phyloP scores from a whole-genome alignment of 805 yeast species.

The Ogataea trehaloabstinens region DNA sequence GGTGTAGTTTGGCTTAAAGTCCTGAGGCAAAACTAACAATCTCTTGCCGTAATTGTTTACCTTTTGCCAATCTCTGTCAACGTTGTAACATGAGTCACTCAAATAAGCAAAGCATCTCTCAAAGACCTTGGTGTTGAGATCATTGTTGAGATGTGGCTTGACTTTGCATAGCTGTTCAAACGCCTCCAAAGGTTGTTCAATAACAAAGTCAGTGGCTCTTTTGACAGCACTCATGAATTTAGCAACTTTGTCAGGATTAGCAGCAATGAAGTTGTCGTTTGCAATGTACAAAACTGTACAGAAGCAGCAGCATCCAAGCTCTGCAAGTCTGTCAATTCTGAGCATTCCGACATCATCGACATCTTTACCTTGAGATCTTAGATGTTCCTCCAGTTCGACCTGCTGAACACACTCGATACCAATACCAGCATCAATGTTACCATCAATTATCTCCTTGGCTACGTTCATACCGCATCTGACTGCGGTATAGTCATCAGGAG shows the following conservation, averaged over 20 bases:
- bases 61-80: conserved; percentile 56
- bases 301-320: conserved; percentile 59
- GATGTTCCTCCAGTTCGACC: conserved; percentile 53
- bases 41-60: conserved; percentile 56
- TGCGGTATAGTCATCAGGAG: conserved; percentile 54
- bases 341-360: conserved; percentile 50
- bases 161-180: conserved; percentile 45
- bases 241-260: conserved; percentile 44
- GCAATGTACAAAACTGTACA: conserved; percentile 54
- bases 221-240: conserved; percentile 48
- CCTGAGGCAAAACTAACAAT: conserved; percentile 48
- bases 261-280: conserved; percentile 47
- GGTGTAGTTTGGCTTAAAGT: conserved; percentile 48
- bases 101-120: conserved; percentile 56
- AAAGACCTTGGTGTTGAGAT: conserved; percentile 43
- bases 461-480: conserved; percentile 62
- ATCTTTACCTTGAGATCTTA: conserved; percentile 41
- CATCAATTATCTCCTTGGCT: conserved; percentile 53
- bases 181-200: conserved; percentile 42
- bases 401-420: conserved; percentile 61
- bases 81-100: conserved; percentile 50
- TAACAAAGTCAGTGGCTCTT: conserved; percentile 48
- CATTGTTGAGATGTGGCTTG: conserved; percentile 46
- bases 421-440: conserved; percentile 55
- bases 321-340: conserved; percentile 54